Conservation (phyloP, 2,329 filamentous ascomycete genomes). For the Rhinocladiella similis region DNA sequence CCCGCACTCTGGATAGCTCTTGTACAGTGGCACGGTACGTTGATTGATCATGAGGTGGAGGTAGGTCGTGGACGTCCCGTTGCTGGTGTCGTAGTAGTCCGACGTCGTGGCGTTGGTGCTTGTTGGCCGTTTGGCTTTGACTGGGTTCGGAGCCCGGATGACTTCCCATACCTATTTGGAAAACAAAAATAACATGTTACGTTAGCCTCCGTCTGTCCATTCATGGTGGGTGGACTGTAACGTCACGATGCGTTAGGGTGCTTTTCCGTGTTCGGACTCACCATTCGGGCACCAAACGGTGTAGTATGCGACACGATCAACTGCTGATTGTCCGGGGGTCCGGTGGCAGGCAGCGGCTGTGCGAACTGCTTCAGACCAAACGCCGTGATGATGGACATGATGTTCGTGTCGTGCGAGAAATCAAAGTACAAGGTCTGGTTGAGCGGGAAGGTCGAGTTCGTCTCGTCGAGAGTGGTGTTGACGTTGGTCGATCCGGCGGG, state of each 20-base stretch:
- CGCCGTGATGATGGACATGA: not conserved
- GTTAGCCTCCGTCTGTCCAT: no score
- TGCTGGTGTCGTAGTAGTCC: constrained; percentile 52
- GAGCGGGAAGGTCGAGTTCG: constrained; percentile 65
- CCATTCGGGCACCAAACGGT: constrained; percentile 70
- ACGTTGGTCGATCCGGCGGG: constrained; percentile 45
- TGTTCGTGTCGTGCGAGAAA: not conserved
- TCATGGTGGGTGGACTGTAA: no score
- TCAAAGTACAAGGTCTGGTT: constrained; percentile 67
- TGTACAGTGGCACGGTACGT: constrained; percentile 68
- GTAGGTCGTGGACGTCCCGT: constrained; percentile 59
- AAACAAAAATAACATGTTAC: no score
- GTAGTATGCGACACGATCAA: constrained; percentile 68
- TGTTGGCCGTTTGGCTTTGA: constrained; percentile 54
- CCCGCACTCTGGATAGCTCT: constrained; percentile 66
- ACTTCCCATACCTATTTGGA: constrained; percentile 62
- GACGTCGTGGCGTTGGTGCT: constrained; percentile 23
- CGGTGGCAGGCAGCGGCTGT: constrained; percentile 56
- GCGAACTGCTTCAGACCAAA: constrained; percentile 57
- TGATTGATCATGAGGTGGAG: constrained; percentile 75
- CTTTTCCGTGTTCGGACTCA: not conserved
- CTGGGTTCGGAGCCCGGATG: constrained; percentile 65
- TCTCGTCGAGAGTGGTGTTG: constrained; percentile 48
- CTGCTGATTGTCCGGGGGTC: constrained; percentile 59
- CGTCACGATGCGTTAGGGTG: no score